Percentiles rank a stretch among this genome's conserved stretches.
Evolutionary conservation across 1,284 basidiomycete species (phyloP).

Genomic region (Ustilago hordei): DNA sequence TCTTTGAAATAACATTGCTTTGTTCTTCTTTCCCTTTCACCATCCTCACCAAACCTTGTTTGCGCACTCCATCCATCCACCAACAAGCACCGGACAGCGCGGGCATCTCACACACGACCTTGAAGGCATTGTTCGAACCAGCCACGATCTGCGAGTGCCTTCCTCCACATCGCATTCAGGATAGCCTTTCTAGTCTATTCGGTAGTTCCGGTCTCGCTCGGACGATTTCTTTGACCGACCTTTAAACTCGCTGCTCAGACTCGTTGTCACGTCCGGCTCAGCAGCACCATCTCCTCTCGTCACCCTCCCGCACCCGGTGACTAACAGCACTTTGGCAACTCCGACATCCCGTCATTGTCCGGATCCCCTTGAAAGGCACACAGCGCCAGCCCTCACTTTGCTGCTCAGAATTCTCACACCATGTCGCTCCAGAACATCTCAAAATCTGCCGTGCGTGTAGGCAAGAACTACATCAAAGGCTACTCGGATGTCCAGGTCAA

Average conservation of each 20-base stretch:
- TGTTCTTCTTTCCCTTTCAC: not conserved
- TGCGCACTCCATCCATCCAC: conserved; percentile 9
- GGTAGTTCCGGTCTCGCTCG: not conserved
- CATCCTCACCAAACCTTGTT: conserved; percentile 11
- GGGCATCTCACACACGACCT: not conserved
- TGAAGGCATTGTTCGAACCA: not conserved
- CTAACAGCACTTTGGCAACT: not conserved
- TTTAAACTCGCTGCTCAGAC: too few species aligned
- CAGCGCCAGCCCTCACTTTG: not conserved
- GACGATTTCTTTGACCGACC: not conserved
- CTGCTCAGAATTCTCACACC: not conserved
- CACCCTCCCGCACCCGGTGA: not conserved
- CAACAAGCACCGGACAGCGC: not conserved
- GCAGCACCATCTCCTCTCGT: too few species aligned
- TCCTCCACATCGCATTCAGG: conserved; percentile 4
- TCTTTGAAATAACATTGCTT: not conserved
- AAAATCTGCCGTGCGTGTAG: conserved; percentile 66
- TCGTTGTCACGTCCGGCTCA: too few species aligned
- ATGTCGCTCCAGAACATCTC: conserved; percentile 68
- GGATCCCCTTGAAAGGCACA: not conserved
- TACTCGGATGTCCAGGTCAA: conserved; percentile 80
- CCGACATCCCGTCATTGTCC: not conserved
- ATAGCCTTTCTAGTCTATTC: conserved; percentile 1
- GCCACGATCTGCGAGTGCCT: not conserved
- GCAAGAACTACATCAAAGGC: conserved; percentile 69